These are phyloP conservation scores for Lipomyces mesembrius DNA, from an alignment of 805 yeast genomes.

Conservation along the genomic window DNA sequence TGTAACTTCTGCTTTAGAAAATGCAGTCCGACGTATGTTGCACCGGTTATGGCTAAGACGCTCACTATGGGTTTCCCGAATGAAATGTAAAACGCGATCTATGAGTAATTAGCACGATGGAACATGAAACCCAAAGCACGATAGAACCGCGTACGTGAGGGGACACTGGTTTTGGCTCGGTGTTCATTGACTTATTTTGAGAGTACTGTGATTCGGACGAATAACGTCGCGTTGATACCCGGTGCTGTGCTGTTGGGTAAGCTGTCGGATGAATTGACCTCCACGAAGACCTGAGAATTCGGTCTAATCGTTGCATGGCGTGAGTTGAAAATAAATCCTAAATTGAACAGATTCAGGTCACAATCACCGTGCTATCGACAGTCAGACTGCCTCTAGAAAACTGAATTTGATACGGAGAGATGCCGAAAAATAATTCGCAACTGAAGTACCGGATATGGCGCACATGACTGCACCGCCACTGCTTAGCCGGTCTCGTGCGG, in stretches of 20 bases:
- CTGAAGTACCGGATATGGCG: no score
- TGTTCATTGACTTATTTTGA: background rate
- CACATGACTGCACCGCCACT: background rate
- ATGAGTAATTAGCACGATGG: background rate
- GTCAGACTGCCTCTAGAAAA: no score
- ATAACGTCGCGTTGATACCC: background rate
- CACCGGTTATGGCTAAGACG: constrained; percentile 17
- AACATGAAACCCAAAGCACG: background rate
- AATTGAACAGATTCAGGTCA: no score
- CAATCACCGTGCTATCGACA: background rate
- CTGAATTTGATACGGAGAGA: no score
- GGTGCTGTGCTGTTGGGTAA: background rate
- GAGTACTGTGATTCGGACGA: background rate
- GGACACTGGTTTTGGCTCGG: constrained; percentile 4
- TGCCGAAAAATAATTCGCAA: no score
- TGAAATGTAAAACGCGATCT: constrained; percentile 18
- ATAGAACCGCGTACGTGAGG: constrained; percentile 16
- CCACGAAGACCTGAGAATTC: background rate
- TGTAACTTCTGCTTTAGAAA: constrained; percentile 11
- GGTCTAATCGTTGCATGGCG: background rate
- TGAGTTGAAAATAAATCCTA: background rate
- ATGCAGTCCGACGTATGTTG: constrained; percentile 15
- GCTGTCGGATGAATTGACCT: background rate
- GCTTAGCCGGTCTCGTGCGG: no score
- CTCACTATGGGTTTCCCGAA: constrained; percentile 17